phyloP scores from a whole-genome alignment of 2,329 filamentous ascomycete genomes.

The Paraphaeosphaeria sporulosa region DNA sequence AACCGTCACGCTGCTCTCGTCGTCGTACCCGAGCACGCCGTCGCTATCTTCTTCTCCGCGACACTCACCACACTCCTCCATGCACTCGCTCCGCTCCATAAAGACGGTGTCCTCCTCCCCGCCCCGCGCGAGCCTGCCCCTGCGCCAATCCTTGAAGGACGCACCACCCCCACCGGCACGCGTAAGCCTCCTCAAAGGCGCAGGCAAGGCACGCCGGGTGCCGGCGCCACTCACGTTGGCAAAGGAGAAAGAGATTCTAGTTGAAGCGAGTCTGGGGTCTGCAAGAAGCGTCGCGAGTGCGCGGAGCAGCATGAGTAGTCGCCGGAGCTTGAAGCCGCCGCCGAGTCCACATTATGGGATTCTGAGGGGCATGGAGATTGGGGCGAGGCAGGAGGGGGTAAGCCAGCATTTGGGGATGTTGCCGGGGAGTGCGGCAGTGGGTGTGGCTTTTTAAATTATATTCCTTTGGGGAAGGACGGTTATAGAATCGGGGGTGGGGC shows the following conservation, averaged over 20 bases:
- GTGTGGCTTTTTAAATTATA: conserved; percentile 42
- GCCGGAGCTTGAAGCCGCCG: conserved; percentile 35
- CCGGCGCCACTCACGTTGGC: conserved; percentile 36
- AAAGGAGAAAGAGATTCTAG: conserved; percentile 34
- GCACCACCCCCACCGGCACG: conserved; percentile 19
- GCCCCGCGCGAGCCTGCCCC: neutral
- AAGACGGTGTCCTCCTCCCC: conserved; percentile 6
- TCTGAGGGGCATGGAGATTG: conserved; percentile 43
- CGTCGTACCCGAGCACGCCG: conserved; percentile 28
- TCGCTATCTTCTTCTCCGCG: conserved; percentile 20
- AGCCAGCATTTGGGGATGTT: conserved; percentile 17
- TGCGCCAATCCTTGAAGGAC: neutral
- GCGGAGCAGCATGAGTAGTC: conserved; percentile 7
- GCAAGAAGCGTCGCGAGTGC: conserved; percentile 22
- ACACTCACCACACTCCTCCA: conserved; percentile 15
- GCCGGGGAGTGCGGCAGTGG: conserved; percentile 34
- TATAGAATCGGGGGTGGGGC: neutral
- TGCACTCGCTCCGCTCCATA: conserved; percentile 17
- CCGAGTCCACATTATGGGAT: conserved; percentile 36
- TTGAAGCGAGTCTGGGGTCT: conserved; percentile 28
- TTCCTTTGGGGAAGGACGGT: too few species aligned
- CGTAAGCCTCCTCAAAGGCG: conserved; percentile 28
- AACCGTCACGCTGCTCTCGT: conserved; percentile 39
- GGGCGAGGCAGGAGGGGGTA: conserved; percentile 20
- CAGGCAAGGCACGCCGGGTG: conserved; percentile 35